Evolutionary conservation across 2,329 filamentous ascomycete species (phyloP).

Genomic region (Hawksworthiomyces lignivorus): DNA sequence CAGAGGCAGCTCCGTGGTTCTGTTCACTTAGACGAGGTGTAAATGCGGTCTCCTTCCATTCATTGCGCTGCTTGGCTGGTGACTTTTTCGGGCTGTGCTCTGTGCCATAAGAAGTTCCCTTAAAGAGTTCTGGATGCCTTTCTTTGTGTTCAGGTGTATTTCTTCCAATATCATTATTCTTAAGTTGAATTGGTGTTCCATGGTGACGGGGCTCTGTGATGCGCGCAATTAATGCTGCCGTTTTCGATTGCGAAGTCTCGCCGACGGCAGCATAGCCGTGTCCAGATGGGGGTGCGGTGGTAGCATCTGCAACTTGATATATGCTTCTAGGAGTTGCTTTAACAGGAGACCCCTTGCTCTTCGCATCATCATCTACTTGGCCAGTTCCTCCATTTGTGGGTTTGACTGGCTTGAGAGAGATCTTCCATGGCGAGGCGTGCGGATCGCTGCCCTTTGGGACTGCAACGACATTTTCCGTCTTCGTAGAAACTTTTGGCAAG

Average conservation of each 20-base stretch:
- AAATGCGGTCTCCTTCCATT: too few species aligned
- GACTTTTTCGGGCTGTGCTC: too few species aligned
- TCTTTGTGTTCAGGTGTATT: neutral
- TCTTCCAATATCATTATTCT: neutral
- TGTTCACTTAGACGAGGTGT: neutral
- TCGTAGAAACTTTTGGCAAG: conserved; percentile 3
- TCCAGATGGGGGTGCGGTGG: neutral
- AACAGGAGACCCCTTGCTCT: neutral
- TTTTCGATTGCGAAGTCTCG: conserved; percentile 10
- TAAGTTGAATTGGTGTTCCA: neutral
- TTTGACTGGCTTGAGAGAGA: conserved; percentile 2
- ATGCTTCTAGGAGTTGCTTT: neutral
- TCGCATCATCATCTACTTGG: neutral
- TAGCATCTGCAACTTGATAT: neutral
- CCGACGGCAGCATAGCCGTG: conserved; percentile 1
- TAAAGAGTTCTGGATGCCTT: too few species aligned
- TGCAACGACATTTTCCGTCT: too few species aligned
- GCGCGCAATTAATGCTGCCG: conserved; percentile 12
- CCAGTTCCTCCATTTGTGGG: neutral
- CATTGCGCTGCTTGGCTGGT: too few species aligned
- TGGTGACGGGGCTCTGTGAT: conserved; percentile 9
- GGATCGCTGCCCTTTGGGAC: conserved; percentile 1
- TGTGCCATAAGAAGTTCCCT: too few species aligned
- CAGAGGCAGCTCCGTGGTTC: neutral
- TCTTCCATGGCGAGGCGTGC: neutral